Conservation (phyloP, 2,329 filamentous ascomycete genomes). For the Botrytis galanthina region DNA sequence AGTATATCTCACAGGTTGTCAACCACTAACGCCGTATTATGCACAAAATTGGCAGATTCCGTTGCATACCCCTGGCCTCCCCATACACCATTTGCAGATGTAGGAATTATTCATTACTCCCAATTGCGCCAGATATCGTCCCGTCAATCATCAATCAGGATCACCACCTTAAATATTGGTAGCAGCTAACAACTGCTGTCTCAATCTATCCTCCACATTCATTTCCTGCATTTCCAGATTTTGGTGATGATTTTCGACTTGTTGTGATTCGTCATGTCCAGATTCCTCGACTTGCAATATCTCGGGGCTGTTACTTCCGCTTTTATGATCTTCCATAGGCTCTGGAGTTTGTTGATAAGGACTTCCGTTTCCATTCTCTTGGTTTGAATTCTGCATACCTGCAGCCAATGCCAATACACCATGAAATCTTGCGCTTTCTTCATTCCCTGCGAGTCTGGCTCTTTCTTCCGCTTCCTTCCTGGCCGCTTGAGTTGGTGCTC, state of each 20-base stretch:
- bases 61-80: neutral
- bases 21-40: neutral
- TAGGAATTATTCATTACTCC: neutral
- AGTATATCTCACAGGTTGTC: neutral
- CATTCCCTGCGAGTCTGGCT: slow-evolving; percentile 56
- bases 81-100: neutral
- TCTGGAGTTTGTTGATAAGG: slow-evolving; percentile 10
- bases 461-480: slow-evolving; percentile 66
- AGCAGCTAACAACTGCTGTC: slow-evolving; percentile 16
- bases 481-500: slow-evolving; percentile 72
- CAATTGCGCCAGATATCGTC: neutral
- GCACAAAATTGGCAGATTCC: neutral
- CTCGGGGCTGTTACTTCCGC: slow-evolving; percentile 19
- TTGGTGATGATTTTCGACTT: neutral
- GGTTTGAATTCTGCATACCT: slow-evolving; percentile 40
- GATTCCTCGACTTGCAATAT: slow-evolving; percentile 27
- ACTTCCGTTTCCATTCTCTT: slow-evolving; percentile 9
- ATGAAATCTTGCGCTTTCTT: slow-evolving; percentile 58
- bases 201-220: slow-evolving; percentile 19
- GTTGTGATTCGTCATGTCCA: neutral
- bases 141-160: neutral
- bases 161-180: neutral
- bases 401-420: slow-evolving; percentile 57
- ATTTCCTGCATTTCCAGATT: slow-evolving; percentile 15
- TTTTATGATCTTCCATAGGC: slow-evolving; percentile 11